Evolutionary conservation across 179 eudicot species (phyloP).

Genomic region (Silene vulgaris): DNA sequence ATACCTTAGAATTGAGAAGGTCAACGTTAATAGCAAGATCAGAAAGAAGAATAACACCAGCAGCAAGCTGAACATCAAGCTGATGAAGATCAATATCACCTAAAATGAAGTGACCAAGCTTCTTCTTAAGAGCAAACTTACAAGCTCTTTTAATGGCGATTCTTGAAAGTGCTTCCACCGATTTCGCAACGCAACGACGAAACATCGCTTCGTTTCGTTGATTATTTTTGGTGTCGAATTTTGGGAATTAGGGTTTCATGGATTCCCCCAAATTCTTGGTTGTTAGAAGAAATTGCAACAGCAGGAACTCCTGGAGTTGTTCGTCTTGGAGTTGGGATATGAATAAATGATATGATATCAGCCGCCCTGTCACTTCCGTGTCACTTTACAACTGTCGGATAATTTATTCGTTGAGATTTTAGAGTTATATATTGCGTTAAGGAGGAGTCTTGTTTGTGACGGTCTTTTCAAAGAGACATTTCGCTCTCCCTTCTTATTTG

Average conservation of each 20-base stretch:
- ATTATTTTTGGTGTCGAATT: background rate
- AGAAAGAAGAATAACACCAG: slow-evolving; percentile 63
- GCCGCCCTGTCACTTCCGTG: background rate
- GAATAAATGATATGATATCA: background rate
- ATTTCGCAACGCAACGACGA: slow-evolving; percentile 65
- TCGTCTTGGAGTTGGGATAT: too few relatives aligned
- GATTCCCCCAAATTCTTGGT: too few relatives aligned
- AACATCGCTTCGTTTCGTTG: slow-evolving; percentile 37
- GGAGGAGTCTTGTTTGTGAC: too few relatives aligned
- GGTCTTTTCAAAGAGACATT: too few relatives aligned
- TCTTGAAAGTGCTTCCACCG: slow-evolving; percentile 78
- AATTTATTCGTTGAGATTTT: too few relatives aligned
- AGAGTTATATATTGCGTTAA: too few relatives aligned
- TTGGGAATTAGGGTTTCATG: background rate
- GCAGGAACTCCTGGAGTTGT: too few relatives aligned
- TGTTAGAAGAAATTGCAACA: too few relatives aligned
- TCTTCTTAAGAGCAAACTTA: slow-evolving; percentile 81
- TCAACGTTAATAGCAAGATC: slow-evolving; percentile 86
- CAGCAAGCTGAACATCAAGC: slow-evolving; percentile 81
- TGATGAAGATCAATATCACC: slow-evolving; percentile 89
- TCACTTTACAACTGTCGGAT: background rate
- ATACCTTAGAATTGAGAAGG: slow-evolving; percentile 59
- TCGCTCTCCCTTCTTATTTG: too few relatives aligned
- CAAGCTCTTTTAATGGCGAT: slow-evolving; percentile 67
- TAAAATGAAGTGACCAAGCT: slow-evolving; percentile 62